Percentiles rank a stretch among this genome's conserved stretches.
phyloP scores from a whole-genome alignment of 805 yeast genomes.

The Nakazawaea pomicola region DNA sequence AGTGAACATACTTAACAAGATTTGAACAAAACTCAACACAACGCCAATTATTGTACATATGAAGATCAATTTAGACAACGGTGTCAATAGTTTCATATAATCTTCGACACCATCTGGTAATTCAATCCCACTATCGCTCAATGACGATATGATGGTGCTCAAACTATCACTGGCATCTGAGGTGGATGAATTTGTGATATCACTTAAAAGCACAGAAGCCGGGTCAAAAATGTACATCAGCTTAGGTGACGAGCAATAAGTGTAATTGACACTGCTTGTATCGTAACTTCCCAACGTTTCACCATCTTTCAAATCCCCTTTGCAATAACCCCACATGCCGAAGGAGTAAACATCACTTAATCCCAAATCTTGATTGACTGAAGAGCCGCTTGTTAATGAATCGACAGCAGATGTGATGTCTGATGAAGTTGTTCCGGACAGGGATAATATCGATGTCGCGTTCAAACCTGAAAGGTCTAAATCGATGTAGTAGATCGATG shows the following conservation, averaged over 20 bases:
- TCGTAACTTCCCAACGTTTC: constrained; percentile 13
- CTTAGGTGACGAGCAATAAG: constrained; percentile 50
- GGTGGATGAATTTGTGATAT: constrained; percentile 16
- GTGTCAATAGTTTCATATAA: constrained; percentile 39
- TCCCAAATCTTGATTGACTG: constrained; percentile 25
- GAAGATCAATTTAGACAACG: constrained; percentile 54
- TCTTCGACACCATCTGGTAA: constrained; percentile 52
- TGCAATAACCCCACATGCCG: constrained; percentile 65
- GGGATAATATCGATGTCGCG: constrained; percentile 17
- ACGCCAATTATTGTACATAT: constrained; percentile 47
- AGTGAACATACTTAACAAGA: constrained; percentile 40
- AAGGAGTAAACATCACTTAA: constrained; percentile 44
- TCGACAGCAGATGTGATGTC: constrained; percentile 11
- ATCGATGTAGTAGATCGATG: constrained; percentile 42
- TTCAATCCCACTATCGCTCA: constrained; percentile 24
- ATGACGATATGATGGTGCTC: constrained; percentile 10
- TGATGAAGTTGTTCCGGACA: constrained; percentile 11
- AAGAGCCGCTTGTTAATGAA: constrained; percentile 6
- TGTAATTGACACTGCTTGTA: constrained; percentile 24
- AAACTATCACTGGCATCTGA: constrained; percentile 16
- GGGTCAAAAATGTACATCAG: constrained; percentile 58
- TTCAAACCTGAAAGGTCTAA: constrained; percentile 35
- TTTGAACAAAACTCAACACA: constrained; percentile 33
- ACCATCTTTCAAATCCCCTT: constrained; percentile 27
- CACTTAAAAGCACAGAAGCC: constrained; percentile 23